Evolutionary conservation across 768 basidiomycete genomes (phyloP), one percentile per base, ranked within the genome.

Genomic region (Tremella fuciformis): DNA sequence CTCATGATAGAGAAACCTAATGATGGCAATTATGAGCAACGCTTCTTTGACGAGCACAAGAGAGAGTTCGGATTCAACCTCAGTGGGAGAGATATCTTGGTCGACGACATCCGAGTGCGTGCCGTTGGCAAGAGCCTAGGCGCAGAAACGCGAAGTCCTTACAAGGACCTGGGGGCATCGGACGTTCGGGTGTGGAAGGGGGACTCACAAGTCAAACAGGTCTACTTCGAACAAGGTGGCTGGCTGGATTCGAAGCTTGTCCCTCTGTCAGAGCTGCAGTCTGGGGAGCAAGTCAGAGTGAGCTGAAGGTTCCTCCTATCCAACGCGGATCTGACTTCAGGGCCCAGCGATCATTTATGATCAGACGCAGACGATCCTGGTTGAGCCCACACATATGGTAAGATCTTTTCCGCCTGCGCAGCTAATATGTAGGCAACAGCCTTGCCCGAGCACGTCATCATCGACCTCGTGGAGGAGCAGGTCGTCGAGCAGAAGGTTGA

Each of bases 271-370:
- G 49, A 58, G n/a, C 50, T 65, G 39, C 51, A 52, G 21, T 18
- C 25, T 41, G 64, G 64, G 8, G 64, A 65, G n/a, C 64, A 65
- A 22, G 53, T 65, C 15, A 13, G 44, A 37, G 63, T 64, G 47
- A 24, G 63, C 58, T 51, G n/a, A 11, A 24, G 50, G n/a, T n/a
- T n/a, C n/a, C n/a, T 13, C 13, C 19, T 13, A 26, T 25, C n/a
- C 40, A 59, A 18, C 13, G 25, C 1, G 50, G 38, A 24, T 29
- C 18, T 37, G 46, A 13, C 13, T 42, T 15, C 47, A 82, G 44
- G 94, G 93, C 8, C 92, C 94, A 8, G 90, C 91, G 37, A 87
- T 97, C 84, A 87, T 98, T 60, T 89, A 96, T 67, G 93, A 98
- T 76, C 81, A 89, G 65, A 97, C 93, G 19, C 94, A 96, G 80